Base-by-base conservation (phyloP, 202 grass and related monocot species). In the Digitaria exilis region DNA sequence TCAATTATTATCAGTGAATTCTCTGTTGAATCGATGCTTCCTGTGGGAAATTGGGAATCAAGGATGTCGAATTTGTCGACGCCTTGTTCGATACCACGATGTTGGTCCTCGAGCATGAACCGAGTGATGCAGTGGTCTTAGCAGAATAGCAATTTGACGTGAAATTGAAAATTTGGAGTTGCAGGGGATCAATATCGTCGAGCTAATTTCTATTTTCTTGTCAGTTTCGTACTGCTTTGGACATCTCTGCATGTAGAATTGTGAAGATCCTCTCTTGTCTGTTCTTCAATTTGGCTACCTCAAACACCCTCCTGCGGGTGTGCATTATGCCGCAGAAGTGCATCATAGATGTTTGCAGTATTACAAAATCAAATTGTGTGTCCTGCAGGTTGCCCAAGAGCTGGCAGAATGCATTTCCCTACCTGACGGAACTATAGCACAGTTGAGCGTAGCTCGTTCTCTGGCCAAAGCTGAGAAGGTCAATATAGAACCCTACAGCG, bases 361-460 rank as follows among this genome's bases (percentile, higher is more conserved):
- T 78, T 43, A 44, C 81, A 26, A 45, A 10, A 80, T 84, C 28
- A 29, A 29, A 78, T 68, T 15, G 35, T 77, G 39, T 67, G 43
- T 26, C 62, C 81, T 93, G 39, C 85, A 98, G 96, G 96, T 98
- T 75, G 87, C 91, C 37, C 93, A 94, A 58, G 83, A 84, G 65
- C 69, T 98, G 21, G 90, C 93, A 48, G 91, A 90, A 69, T 96
- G 91, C 59, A 90, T 98, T 69, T 94, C 93, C 25, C 68, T 98
- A 43, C 93, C 73, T 41, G 87, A 98, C 58, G 69, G 85, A 85
- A 84, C 83, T 55, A 74, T 71, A 69, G 93, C 85, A 41, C 89
- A 87, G 54, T 44, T 96, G 39, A 98, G 88, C 15, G 96, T 86
- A 62, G 62, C 90, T 79, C 79, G 90, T 22, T 82, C 87, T 58